Evolutionary conservation across 306 rosid genomes (phyloP), one percentile per base, ranked within the genome.

Genomic region (Lathyrus sativus): DNA sequence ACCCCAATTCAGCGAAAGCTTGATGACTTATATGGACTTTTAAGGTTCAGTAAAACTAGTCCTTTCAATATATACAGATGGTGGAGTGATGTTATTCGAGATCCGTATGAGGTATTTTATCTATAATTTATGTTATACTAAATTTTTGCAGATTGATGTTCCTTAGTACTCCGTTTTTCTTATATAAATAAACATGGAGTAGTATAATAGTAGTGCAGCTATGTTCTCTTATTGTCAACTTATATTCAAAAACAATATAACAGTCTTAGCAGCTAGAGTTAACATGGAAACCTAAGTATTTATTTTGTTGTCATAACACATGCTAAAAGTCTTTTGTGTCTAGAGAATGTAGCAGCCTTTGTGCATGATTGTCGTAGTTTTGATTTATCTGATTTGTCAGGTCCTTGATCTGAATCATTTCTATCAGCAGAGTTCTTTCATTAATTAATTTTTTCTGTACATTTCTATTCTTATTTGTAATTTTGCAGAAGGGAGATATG

Each of bases 1-100:
- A 93, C 98, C 78, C 98, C 98, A 45, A 86, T 93, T 75, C 98
- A 90, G 75, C 85, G 96, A 71, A 90, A 86, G 81, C 87, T 93
- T 71, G 98, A 93, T 42, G 98, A 93, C 67, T 75, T 93, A 19
- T 87, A 73, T 88, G 98, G 98, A 72, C 88, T 93, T 74, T 66
- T 93, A 63, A 76, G 89, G 54, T 93, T 90, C 81, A 87, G 85
- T 59, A 82, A 86, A 70, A 92, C 90, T 31, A 79, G 86, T 80
- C 98, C 98, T 74, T 93, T 90, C 41, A 46, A 93, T 79, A 73
- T 54, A 76, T 79, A 79, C 76, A 88, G 85, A 79, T 93, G 98
- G 98, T 93, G 98, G 98, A 71, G 68, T 85, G 98, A 93, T 69
- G 97, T 86, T 80, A 83, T 93, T 78, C 87, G 85, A 71, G 90